phyloP scores from a whole-genome alignment of 139 green algal genomes.

The Monoraphidium neglectum region DNA sequence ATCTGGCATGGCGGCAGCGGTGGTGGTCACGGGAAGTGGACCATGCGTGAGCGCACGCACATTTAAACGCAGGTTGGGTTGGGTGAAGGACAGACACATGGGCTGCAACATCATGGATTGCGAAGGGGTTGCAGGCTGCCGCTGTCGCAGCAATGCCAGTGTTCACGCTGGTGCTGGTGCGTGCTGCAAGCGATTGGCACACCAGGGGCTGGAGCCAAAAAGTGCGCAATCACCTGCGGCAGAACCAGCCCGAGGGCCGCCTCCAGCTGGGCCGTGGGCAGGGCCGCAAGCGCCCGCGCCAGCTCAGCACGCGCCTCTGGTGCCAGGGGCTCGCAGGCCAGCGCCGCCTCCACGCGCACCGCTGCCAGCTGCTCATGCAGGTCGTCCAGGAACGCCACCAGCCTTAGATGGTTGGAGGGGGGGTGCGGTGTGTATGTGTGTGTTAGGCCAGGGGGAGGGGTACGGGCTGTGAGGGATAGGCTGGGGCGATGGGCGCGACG shows the following conservation, averaged over 20 bases:
- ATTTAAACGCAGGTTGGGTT: too few species aligned
- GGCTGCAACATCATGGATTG: too few species aligned
- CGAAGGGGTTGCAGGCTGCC: too few species aligned
- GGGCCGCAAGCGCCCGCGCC: neutral
- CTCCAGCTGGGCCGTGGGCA: conserved; percentile 25
- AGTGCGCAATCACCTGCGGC: conserved; percentile 7
- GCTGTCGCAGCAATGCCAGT: too few species aligned
- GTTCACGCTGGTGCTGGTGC: too few species aligned
- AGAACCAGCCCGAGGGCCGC: conserved; percentile 27
- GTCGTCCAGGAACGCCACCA: conserved; percentile 40
- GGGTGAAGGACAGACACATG: too few species aligned
- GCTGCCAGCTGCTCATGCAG: conserved; percentile 34
- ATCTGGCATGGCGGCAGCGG: neutral
- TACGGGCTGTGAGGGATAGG: too few species aligned
- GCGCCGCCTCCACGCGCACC: conserved; percentile 43
- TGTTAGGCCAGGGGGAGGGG: too few species aligned
- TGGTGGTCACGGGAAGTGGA: neutral
- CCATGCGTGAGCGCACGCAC: too few species aligned
- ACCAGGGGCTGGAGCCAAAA: neutral
- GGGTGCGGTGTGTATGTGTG: too few species aligned
- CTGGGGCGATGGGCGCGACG: too few species aligned
- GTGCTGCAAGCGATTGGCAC: too few species aligned
- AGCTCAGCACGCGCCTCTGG: conserved; percentile 15
- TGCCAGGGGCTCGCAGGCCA: conserved; percentile 43
- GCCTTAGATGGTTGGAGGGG: neutral